A percentile compares a stretch with the other conserved stretches of the same genome.
These are phyloP conservation scores for Penicillium fimorum DNA, from an alignment of 495 filamentous ascomycete genomes.

Conservation along the genomic window DNA sequence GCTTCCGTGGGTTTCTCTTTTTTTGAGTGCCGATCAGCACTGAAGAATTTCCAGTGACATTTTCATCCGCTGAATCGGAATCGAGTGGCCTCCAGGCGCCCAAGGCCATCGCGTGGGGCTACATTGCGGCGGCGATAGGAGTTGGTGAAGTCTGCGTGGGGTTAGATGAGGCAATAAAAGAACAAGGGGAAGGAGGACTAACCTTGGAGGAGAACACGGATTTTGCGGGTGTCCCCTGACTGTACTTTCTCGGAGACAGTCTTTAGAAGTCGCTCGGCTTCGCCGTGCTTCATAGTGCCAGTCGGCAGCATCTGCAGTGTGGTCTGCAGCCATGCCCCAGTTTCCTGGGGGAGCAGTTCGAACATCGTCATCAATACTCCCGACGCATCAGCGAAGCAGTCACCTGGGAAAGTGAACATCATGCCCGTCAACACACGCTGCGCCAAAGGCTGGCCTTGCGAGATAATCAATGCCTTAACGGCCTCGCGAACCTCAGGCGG, in stretches of 20 bases:
- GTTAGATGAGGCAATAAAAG: slow-evolving; percentile 10
- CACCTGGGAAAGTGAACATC: slow-evolving; percentile 97
- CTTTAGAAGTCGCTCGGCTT: slow-evolving; percentile 62
- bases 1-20: slow-evolving; percentile 21
- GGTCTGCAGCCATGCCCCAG: slow-evolving; percentile 71
- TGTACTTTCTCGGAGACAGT: slow-evolving; percentile 67
- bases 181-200: slow-evolving; percentile 8
- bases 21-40: slow-evolving; percentile 15
- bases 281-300: slow-evolving; percentile 69
- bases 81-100: slow-evolving; percentile 75
- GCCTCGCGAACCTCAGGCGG: slow-evolving; percentile 63
- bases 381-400: slow-evolving; percentile 91
- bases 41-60: slow-evolving; percentile 23
- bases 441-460: slow-evolving; percentile 73
- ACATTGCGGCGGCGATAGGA: slow-evolving; percentile 90
- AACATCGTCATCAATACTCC: slow-evolving; percentile 88
- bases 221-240: slow-evolving; percentile 71
- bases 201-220: slow-evolving; percentile 80
- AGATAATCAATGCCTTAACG: slow-evolving; percentile 67
- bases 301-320: slow-evolving; percentile 81
- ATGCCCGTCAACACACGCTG: slow-evolving; percentile 90
- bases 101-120: slow-evolving; percentile 86
- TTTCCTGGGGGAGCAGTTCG: slow-evolving; percentile 76
- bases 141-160: slow-evolving; percentile 76
- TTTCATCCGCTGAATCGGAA: slow-evolving; percentile 74